Conservation (phyloP, 768 basidiomycete species). For the Tylopilus rubrobrunneus region DNA sequence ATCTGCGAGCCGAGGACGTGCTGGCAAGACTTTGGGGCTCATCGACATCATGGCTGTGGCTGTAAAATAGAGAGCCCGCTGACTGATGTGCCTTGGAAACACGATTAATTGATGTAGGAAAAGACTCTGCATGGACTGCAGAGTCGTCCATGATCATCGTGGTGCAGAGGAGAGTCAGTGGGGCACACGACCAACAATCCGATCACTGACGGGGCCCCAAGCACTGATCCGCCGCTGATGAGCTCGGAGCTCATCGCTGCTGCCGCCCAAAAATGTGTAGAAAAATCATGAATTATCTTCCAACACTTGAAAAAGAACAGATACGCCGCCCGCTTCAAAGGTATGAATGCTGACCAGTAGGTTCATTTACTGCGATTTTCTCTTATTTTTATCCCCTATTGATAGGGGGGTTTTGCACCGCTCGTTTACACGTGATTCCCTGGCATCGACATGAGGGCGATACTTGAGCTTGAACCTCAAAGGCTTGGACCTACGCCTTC, state of each 20-base stretch:
- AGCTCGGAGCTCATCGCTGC: too few species aligned
- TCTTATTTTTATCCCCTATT: too few species aligned
- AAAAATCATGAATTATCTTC: neutral
- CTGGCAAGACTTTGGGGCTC: constrained; percentile 28
- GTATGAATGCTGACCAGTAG: neutral
- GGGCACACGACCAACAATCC: constrained; percentile 23
- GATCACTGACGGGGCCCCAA: neutral
- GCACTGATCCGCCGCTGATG: neutral
- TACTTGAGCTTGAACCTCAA: too few species aligned
- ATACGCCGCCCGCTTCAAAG: too few species aligned
- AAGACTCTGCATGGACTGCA: constrained; percentile 12
- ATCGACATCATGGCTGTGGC: neutral
- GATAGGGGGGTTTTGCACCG: too few species aligned
- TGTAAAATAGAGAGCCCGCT: constrained; percentile 6
- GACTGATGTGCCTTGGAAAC: constrained; percentile 6
- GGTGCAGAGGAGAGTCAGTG: neutral
- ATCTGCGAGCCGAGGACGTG: constrained; percentile 33
- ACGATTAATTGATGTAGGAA: neutral
- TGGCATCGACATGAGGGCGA: too few species aligned
- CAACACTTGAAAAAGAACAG: neutral
- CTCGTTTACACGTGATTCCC: too few species aligned
- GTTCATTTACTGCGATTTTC: too few species aligned
- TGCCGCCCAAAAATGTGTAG: too few species aligned
- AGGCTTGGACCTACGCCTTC: neutral
- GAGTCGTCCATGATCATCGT: constrained; percentile 13